Conservation (phyloP, 148 eudicot species). For the Euryodendron excelsum region DNA sequence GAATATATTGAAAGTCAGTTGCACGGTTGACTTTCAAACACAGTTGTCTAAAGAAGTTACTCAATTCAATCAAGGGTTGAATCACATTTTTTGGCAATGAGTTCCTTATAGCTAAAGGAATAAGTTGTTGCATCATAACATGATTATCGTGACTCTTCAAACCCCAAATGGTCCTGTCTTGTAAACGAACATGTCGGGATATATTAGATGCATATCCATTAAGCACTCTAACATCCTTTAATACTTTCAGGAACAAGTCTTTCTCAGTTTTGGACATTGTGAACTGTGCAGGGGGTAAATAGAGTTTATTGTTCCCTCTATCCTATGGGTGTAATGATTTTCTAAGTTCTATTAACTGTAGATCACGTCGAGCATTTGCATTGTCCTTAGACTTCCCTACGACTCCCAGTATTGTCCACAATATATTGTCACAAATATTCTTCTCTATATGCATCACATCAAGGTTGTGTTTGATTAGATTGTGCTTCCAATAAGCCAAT, state of each 20-base stretch:
- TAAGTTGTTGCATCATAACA: constrained; percentile 28
- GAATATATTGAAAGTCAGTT: neutral
- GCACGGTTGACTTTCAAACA: neutral
- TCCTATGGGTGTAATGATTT: neutral
- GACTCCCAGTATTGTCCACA: constrained; percentile 5
- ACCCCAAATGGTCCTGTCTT: neutral
- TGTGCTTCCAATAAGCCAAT: constrained; percentile 20
- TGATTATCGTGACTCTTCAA: constrained; percentile 29
- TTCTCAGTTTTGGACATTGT: constrained; percentile 16
- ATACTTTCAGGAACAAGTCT: neutral
- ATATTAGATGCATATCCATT: constrained; percentile 26
- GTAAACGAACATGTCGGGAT: constrained; percentile 17
- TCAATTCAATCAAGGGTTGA: neutral
- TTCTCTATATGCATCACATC: constrained; percentile 32
- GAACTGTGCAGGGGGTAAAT: constrained; percentile 19
- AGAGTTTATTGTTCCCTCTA: neutral
- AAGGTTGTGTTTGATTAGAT: constrained; percentile 17
- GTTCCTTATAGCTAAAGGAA: constrained; percentile 10
- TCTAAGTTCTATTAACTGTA: constrained; percentile 5
- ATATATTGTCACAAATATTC: constrained; percentile 19
- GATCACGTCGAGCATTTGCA: constrained; percentile 3
- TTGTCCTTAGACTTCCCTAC: constrained; percentile 22
- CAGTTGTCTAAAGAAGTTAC: neutral
- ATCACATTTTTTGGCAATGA: constrained; percentile 5
- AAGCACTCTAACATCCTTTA: constrained; percentile 16